These are phyloP conservation scores for Danielozyma ontarioensis DNA, from an alignment of 805 yeast species.

Conservation along the genomic window DNA sequence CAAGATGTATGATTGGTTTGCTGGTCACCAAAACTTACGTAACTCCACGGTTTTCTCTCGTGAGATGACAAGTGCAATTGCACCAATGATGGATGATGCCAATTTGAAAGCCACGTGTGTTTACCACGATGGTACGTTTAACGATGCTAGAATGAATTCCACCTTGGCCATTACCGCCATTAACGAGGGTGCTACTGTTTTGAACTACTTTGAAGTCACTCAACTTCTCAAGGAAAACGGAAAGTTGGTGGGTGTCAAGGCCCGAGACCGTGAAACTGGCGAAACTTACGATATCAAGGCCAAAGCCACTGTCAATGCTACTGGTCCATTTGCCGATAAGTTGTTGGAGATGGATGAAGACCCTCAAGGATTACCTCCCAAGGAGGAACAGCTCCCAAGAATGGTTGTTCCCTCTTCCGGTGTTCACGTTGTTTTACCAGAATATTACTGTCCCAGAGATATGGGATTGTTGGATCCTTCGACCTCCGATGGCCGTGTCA, in stretches of 20 bases:
- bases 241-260: conserved; percentile 70
- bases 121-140: conserved; percentile 92
- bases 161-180: conserved; percentile 82
- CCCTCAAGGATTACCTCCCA: conserved; percentile 60
- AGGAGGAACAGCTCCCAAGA: conserved; percentile 45
- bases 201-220: conserved; percentile 80
- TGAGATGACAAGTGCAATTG: conserved; percentile 60
- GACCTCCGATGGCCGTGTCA: conserved; percentile 92
- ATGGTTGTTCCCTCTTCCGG: conserved; percentile 96
- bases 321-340: conserved; percentile 88
- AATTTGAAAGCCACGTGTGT: conserved; percentile 86
- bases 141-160: conserved; percentile 87
- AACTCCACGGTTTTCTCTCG: conserved; percentile 69
- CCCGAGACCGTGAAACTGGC: conserved; percentile 66
- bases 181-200: conserved; percentile 81
- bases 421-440: conserved; percentile 88
- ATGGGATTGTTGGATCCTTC: conserved; percentile 89
- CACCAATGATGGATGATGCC: conserved; percentile 79
- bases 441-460: conserved; percentile 81
- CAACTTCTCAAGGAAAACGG: conserved; percentile 65
- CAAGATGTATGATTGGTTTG: conserved; percentile 86
- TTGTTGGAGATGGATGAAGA: conserved; percentile 82
- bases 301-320: conserved; percentile 80
- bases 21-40: conserved; percentile 82
- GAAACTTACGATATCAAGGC: conserved; percentile 58